Evolutionary conservation across 768 basidiomycete species (phyloP).

Genomic region (Russula earlei): DNA sequence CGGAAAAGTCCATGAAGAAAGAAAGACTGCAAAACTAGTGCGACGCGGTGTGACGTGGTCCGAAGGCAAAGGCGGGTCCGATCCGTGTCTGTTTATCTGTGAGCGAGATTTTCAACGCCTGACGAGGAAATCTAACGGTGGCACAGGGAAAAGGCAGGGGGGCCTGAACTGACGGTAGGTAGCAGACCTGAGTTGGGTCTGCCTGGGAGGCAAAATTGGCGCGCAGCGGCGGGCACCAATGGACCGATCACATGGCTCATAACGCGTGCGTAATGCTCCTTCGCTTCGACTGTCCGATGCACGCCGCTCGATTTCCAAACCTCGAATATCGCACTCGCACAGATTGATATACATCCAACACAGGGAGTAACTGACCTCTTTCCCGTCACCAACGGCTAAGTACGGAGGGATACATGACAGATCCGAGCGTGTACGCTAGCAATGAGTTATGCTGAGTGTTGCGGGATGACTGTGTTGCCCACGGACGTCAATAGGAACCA

Average conservation of each 20-base stretch:
- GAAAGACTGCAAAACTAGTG: not conserved
- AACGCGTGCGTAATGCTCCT: too few relatives aligned
- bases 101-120: not conserved
- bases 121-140: not conserved
- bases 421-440: not conserved
- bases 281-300: too few relatives aligned
- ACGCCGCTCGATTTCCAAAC: too few relatives aligned
- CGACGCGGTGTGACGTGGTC: slow-evolving; percentile 4
- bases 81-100: not conserved
- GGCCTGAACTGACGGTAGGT: not conserved
- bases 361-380: too few relatives aligned
- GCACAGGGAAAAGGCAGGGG: not conserved
- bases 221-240: not conserved
- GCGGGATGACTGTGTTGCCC: not conserved
- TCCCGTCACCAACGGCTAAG: not conserved
- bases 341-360: too few relatives aligned
- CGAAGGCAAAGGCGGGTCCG: not conserved
- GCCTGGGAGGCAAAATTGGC: too few relatives aligned
- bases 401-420: not conserved
- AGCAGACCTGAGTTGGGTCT: too few relatives aligned
- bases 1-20: slow-evolving; percentile 77
- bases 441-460: not conserved
- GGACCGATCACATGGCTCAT: not conserved
- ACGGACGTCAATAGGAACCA: not conserved
- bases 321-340: too few relatives aligned